These are phyloP conservation scores for Pseudoperonospora humuli DNA, from an alignment of 352 stramenopile genomes.

Conservation along the genomic window DNA sequence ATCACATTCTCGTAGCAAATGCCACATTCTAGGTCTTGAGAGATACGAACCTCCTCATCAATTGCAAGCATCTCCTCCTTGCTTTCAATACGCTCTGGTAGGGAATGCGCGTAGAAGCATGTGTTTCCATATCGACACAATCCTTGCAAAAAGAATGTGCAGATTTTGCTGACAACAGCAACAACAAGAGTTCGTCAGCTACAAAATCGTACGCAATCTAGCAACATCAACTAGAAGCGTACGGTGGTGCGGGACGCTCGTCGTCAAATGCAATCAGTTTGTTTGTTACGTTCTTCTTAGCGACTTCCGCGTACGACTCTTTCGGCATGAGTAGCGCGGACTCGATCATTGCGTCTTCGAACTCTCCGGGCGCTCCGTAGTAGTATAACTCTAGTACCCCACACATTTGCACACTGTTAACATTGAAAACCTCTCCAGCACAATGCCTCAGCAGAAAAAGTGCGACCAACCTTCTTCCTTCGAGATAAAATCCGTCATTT, in stretches of 20 bases:
- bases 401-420: background rate
- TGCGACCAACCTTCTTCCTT: constrained; percentile 56
- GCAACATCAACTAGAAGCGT: constrained; percentile 11
- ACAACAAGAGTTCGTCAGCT: constrained; percentile 4
- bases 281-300: constrained; percentile 37
- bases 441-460: background rate
- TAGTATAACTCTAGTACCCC: constrained; percentile 53
- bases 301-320: constrained; percentile 48
- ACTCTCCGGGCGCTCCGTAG: constrained; percentile 67
- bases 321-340: constrained; percentile 18
- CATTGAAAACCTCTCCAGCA: background rate
- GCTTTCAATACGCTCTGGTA: constrained; percentile 32
- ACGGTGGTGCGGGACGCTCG: constrained; percentile 42
- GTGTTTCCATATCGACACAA: constrained; percentile 69
- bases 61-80: constrained; percentile 45
- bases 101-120: constrained; percentile 76
- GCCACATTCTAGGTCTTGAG: constrained; percentile 68
- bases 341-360: constrained; percentile 25
- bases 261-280: constrained; percentile 28
- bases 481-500: constrained; percentile 61
- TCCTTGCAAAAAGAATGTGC: constrained; percentile 78
- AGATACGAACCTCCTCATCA: constrained; percentile 56
- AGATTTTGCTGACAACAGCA: constrained; percentile 46
- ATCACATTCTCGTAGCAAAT: constrained; percentile 83
- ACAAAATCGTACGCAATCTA: background rate